Conservation (phyloP, 192 early-diverging fungal species). For the Coemansia sp. region DNA sequence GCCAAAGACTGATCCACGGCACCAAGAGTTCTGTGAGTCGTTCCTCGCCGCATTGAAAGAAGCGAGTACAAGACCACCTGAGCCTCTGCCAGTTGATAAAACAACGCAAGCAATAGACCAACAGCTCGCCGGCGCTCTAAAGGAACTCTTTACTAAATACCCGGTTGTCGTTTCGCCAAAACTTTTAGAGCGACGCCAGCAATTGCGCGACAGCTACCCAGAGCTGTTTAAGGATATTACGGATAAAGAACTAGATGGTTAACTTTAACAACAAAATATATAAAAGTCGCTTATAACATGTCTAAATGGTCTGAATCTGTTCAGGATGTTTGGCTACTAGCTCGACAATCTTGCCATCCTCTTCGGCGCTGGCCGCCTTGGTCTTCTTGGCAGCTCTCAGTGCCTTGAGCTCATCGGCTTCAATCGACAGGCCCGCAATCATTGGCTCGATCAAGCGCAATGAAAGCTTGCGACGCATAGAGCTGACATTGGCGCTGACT, state of each 20-base stretch:
- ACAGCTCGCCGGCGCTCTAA: slow-evolving; percentile 18
- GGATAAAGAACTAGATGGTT: slow-evolving; percentile 28
- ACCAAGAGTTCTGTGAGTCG: slow-evolving; percentile 21
- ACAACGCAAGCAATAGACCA: slow-evolving; percentile 12
- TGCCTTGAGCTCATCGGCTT: slow-evolving; percentile 24
- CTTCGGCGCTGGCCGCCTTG: not conserved
- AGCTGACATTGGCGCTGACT: slow-evolving; percentile 53
- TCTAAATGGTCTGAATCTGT: slow-evolving; percentile 31
- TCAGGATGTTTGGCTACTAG: slow-evolving; percentile 48
- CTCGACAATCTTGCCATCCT: slow-evolving; percentile 37
- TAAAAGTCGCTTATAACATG: not conserved
- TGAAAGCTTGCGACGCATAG: slow-evolving; percentile 52
- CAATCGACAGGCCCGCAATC: slow-evolving; percentile 28
- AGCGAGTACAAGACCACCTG: not conserved
- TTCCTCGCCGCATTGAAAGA: slow-evolving; percentile 19
- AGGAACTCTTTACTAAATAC: slow-evolving; percentile 19
- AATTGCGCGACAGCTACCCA: slow-evolving; percentile 32
- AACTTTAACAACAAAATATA: not conserved
- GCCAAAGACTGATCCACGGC: slow-evolving; percentile 10
- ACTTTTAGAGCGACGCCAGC: slow-evolving; percentile 24
- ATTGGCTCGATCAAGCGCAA: slow-evolving; percentile 43
- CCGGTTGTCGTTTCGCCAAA: slow-evolving; percentile 30
- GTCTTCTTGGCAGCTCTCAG: slow-evolving; percentile 24
- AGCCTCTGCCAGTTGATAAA: not conserved
- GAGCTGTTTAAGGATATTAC: slow-evolving; percentile 37